Evolutionary conservation across 306 rosid genomes (phyloP).

Genomic region (Sicyos edulis): DNA sequence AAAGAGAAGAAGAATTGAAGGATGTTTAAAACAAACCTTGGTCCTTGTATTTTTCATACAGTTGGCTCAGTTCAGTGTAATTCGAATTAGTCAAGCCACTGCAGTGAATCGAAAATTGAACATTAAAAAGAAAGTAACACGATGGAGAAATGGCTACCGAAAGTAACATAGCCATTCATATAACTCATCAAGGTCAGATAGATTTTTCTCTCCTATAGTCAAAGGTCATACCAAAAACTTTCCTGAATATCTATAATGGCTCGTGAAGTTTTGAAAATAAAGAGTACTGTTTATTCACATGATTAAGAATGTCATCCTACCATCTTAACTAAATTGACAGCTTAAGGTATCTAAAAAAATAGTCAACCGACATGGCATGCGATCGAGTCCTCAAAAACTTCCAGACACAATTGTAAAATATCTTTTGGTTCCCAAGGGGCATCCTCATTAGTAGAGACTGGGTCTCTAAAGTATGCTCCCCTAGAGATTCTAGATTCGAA

Average conservation of each 20-base stretch:
- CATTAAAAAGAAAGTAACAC: too few species aligned
- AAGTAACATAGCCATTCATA: too few species aligned
- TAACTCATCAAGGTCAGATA: neutral
- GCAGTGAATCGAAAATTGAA: slow-evolving; percentile 30
- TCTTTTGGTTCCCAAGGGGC: too few species aligned
- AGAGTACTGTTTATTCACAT: neutral
- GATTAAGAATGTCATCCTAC: neutral
- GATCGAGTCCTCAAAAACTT: neutral
- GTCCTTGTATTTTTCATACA: slow-evolving; percentile 76
- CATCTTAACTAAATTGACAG: neutral
- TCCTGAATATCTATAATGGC: too few species aligned
- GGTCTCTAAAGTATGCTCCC: neutral
- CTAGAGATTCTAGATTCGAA: too few species aligned
- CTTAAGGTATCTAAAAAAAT: neutral
- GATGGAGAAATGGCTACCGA: too few species aligned
- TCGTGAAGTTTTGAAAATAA: neutral
- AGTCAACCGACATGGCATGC: too few species aligned
- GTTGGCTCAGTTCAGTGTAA: slow-evolving; percentile 81
- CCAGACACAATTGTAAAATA: neutral
- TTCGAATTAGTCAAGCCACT: slow-evolving; percentile 97
- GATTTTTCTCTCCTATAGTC: neutral
- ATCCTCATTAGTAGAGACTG: too few species aligned
- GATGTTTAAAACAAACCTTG: slow-evolving; percentile 47
- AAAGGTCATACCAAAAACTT: too few species aligned
- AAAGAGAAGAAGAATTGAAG: neutral